These are phyloP conservation scores for Brettanomyces bruxellensis DNA, from an alignment of 805 yeast species.

Conservation along the genomic window DNA sequence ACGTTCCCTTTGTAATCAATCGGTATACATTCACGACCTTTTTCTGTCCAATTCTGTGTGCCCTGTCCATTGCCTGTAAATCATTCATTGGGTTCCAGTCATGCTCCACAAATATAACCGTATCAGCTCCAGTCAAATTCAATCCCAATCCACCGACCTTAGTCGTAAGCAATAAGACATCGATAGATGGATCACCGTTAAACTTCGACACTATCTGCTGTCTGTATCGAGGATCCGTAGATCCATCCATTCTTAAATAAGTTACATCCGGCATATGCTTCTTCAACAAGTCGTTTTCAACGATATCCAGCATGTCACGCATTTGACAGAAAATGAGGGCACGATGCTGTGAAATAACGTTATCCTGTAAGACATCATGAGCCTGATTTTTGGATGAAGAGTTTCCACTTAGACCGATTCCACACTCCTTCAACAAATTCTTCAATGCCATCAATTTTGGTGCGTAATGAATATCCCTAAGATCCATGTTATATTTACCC, in stretches of 20 bases:
- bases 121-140: conserved; percentile 96
- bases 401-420: conserved; percentile 50
- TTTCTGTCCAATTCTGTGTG: conserved; percentile 96
- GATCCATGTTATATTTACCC: conserved; percentile 43
- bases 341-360: conserved; percentile 84
- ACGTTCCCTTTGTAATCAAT: conserved; percentile 82
- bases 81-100: conserved; percentile 99
- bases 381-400: not conserved
- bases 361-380: conserved; percentile 19
- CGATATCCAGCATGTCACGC: conserved; percentile 96
- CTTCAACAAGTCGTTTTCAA: conserved; percentile 78
- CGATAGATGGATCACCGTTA: conserved; percentile 95
- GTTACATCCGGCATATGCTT: conserved; percentile 85
- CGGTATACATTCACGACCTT: conserved; percentile 96
- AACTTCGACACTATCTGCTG: conserved; percentile 87
- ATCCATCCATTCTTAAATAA: conserved; percentile 90
- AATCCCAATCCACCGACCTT: conserved; percentile 99
- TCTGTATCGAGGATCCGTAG: conserved; percentile 85
- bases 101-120: conserved; percentile 97
- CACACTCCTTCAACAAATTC: conserved; percentile 81
- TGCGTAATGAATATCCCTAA: conserved; percentile 74
- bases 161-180: conserved; percentile 82
- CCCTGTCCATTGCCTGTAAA: conserved; percentile 98
- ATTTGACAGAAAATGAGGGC: conserved; percentile 93
- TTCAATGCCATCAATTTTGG: conserved; percentile 83